A percentile compares a stretch with the other conserved stretches of the same genome.
These are phyloP conservation scores for Penicillium nordicum DNA, from an alignment of 2,329 filamentous ascomycete genomes.

Conservation along the genomic window DNA sequence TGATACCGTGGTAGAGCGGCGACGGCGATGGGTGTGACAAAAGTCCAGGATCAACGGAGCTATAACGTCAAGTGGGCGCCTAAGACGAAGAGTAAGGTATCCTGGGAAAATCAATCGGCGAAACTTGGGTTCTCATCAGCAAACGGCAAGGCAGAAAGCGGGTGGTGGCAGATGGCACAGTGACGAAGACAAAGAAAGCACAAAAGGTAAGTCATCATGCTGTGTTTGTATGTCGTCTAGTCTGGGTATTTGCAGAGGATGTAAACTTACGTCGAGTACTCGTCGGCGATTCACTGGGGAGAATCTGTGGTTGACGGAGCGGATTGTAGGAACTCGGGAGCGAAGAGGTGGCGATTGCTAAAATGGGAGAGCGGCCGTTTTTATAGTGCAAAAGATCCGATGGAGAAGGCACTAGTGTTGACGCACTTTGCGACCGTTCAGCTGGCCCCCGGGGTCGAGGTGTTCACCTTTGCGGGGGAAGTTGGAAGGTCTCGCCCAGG, in stretches of 20 bases:
- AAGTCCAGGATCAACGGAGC: not conserved
- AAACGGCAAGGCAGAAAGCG: not conserved
- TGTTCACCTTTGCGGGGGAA: conserved; percentile 3
- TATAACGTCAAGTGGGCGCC: not conserved
- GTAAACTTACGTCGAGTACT: not conserved
- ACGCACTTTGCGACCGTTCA: not conserved
- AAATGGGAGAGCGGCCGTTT: not conserved
- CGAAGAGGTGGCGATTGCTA: not conserved
- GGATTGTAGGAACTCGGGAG: not conserved
- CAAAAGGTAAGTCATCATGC: not conserved
- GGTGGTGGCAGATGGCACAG: not conserved
- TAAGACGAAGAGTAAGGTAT: not conserved
- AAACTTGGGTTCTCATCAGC: not conserved
- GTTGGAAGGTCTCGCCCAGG: conserved; percentile 7
- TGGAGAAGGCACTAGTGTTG: not conserved
- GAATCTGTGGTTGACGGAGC: not conserved
- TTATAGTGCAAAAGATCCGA: not conserved
- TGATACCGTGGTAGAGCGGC: not conserved
- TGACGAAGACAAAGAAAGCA: not conserved
- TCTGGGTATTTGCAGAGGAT: not conserved
- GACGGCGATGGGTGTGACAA: not conserved
- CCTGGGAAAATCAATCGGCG: not conserved
- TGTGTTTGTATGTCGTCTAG: not conserved
- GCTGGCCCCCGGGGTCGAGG: not conserved
- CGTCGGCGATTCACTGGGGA: not conserved